A percentile compares a stretch with the other conserved stretches of the same genome.
phyloP scores from a whole-genome alignment of 208 protist genomes.

The Leishmania major region DNA sequence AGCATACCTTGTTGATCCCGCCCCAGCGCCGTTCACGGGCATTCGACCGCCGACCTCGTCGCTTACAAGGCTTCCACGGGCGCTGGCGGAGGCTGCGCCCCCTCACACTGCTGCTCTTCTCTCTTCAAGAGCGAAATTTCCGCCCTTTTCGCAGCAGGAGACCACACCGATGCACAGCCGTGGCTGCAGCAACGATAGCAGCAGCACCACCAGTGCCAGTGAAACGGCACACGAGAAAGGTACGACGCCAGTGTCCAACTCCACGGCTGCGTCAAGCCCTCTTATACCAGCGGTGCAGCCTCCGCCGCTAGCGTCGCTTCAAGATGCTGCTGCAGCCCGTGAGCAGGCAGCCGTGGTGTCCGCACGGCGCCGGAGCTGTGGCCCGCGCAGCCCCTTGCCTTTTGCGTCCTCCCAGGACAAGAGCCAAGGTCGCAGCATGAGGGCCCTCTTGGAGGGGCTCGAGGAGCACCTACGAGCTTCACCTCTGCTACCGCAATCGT shows the following conservation, averaged over 20 bases:
- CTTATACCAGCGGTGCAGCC: not conserved
- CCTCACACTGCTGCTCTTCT: not conserved
- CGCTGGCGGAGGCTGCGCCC: not conserved
- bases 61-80: not conserved
- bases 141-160: not conserved
- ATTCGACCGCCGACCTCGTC: not conserved
- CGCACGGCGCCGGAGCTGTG: not conserved
- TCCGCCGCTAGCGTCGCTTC: not conserved
- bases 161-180: not conserved
- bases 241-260: not conserved
- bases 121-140: not conserved
- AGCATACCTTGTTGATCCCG: not conserved
- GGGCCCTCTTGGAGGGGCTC: not conserved
- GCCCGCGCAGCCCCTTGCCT: conserved; percentile 3
- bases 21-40: not conserved
- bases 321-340: not conserved
- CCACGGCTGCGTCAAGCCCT: not conserved
- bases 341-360: not conserved
- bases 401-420: conserved; percentile 1
- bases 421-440: conserved; percentile 9
- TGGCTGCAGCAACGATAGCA: not conserved
- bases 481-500: not conserved
- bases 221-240: not conserved
- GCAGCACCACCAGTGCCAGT: not conserved
- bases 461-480: conserved; percentile 1